These are phyloP conservation scores for Mimosa pudica DNA, from an alignment of 306 rosid species.

Conservation along the genomic window DNA sequence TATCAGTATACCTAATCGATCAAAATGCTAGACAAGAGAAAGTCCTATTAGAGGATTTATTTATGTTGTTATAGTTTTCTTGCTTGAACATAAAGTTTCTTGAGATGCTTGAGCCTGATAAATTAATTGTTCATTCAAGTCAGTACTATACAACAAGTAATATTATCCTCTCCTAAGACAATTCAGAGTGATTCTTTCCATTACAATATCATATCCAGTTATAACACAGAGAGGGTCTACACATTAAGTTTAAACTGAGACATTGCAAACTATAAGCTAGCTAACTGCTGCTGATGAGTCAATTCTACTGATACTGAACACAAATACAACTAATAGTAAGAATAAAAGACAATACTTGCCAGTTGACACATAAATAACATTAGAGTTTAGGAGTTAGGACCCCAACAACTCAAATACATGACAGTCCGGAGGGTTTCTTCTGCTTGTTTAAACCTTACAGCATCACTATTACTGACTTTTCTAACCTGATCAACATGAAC, in stretches of 20 bases:
- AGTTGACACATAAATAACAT: not conserved
- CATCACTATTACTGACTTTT: not conserved
- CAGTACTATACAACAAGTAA: not conserved
- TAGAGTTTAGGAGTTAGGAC: slow-evolving; percentile 18
- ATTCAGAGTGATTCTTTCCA: not conserved
- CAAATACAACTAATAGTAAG: not conserved
- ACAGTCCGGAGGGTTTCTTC: slow-evolving; percentile 58
- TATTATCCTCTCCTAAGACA: not conserved
- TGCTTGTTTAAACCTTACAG: slow-evolving; percentile 38
- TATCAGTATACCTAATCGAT: not conserved
- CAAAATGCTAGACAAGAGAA: not conserved
- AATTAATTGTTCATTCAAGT: not conserved
- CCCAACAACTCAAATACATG: slow-evolving; percentile 63
- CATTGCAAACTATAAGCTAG: not conserved
- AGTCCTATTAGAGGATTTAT: not conserved
- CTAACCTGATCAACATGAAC: not conserved
- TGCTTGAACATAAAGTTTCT: not conserved
- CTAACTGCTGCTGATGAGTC: not conserved
- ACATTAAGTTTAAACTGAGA: not conserved
- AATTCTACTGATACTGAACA: not conserved
- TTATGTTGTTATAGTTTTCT: not conserved
- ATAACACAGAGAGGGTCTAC: not conserved
- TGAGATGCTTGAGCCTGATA: not conserved
- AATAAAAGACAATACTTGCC: slow-evolving; percentile 4
- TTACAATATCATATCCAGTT: not conserved